Evolutionary conservation across 345 rosid species (phyloP), one percentile per base, ranked within the genome.

Genomic region (Passiflora organensis): DNA sequence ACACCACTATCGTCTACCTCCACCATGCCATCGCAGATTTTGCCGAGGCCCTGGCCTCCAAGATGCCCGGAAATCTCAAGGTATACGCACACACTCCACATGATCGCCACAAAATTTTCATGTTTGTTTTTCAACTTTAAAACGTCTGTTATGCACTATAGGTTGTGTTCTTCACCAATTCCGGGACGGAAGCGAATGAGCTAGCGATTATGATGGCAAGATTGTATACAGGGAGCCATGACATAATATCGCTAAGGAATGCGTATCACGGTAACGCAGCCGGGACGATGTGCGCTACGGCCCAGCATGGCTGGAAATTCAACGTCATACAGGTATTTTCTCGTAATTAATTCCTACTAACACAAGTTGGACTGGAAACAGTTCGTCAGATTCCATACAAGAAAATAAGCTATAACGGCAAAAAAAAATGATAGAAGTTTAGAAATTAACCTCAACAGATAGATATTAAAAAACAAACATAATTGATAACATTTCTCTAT

Each of bases 181-280:
- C 97, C 0, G 99, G 99, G 20, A 94, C 97, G 0, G 99, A 94
- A 67, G 99, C 99, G 0, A 94, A 94, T 54, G 99, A 94, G 58
- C 60, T 94, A 54, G 97, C 99, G 1, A 59, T 94, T 73, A 94
- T 94, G 99, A 89, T 89, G 38, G 91, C 97, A 0, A 87, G 82
- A 54, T 50, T 94, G 65, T 94, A 94, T 49, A 87, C 97, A 0
- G 99, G 99, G 0, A 77, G 77, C 60, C 82, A 94, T 47, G 99
- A 89, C 48, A 79, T 94, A 61, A 85, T 94, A 38, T 87, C 99
- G 0, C 51, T 94, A 58, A 76, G 99, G 68, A 89, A 89, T 11
- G 89, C 84, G 0, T 94, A 89, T 73, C 99, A 94, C 57, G 99
- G 99, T 1, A 89, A 94, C 57, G 93, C 97, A 1, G 82, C 89